Conservation (phyloP, 2,329 filamentous ascomycete species). For the Venturia oleaginea region DNA sequence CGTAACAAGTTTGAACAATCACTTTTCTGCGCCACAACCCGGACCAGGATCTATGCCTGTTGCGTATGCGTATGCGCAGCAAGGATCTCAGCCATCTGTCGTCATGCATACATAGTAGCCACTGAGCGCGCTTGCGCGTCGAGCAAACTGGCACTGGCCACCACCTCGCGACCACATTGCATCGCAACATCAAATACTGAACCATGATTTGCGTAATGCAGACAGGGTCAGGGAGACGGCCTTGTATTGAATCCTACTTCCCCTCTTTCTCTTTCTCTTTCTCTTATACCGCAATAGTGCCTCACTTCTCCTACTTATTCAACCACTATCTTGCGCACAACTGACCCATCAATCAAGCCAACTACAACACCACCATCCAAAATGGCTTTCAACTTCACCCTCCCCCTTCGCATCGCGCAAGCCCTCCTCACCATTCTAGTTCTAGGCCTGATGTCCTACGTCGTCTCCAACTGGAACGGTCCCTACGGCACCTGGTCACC, state of each 20-base stretch:
- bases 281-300: background rate
- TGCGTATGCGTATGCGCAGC: background rate
- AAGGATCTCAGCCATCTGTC: background rate
- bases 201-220: background rate
- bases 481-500: slow-evolving; percentile 46
- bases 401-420: slow-evolving; percentile 59
- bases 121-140: slow-evolving; percentile 3
- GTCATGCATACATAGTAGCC: slow-evolving; percentile 2
- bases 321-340: background rate
- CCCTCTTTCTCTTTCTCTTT: background rate
- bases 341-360: background rate
- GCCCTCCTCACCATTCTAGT: slow-evolving; percentile 62
- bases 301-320: background rate
- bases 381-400: slow-evolving; percentile 27
- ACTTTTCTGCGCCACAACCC: background rate
- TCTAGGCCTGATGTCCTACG: slow-evolving; percentile 66
- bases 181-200: background rate
- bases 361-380: background rate
- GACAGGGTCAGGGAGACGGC: background rate
- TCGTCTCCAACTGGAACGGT: slow-evolving; percentile 36
- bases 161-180: background rate
- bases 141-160: background rate
- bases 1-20: background rate
- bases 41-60: background rate
- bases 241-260: background rate